These are phyloP conservation scores for Ophiocordyceps robertsii DNA, from an alignment of 2,329 filamentous ascomycete genomes.

Conservation along the genomic window DNA sequence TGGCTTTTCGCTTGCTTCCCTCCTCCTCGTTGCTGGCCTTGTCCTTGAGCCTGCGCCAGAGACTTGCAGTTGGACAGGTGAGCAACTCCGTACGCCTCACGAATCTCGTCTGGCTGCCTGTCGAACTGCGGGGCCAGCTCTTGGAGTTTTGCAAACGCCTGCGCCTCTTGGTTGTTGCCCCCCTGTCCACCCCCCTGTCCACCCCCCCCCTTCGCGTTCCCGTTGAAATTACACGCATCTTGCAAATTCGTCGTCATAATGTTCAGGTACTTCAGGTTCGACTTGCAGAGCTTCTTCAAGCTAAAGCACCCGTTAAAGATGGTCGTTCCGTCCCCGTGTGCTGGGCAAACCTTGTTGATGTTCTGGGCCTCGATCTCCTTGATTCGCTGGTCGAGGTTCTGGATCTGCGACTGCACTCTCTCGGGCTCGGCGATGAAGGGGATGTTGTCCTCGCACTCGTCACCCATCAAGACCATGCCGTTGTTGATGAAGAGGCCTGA, in stretches of 20 bases:
- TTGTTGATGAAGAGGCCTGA: constrained; percentile 1
- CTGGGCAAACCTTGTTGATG: constrained; percentile 1
- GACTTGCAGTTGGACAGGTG: not conserved
- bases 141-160: constrained; percentile 1
- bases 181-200: no score
- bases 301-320: constrained; percentile 1
- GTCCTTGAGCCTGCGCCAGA: not conserved
- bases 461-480: constrained; percentile 1
- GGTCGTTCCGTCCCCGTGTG: constrained; percentile 2
- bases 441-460: constrained; percentile 5
- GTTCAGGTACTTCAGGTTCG: constrained; percentile 2
- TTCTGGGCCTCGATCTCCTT: not conserved
- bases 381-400: constrained; percentile 1
- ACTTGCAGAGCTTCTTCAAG: constrained; percentile 1
- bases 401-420: not conserved
- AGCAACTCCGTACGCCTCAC: not conserved
- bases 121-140: constrained; percentile 1
- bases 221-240: not conserved
- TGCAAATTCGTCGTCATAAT: constrained; percentile 1
- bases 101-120: not conserved
- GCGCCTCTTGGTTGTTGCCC: not conserved
- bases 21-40: not conserved
- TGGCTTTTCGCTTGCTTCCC: no score
- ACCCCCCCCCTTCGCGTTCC: not conserved
- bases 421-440: constrained; percentile 3